Evolutionary conservation across 129 eudicot genomes (phyloP).

Genomic region (Tagetes erecta): DNA sequence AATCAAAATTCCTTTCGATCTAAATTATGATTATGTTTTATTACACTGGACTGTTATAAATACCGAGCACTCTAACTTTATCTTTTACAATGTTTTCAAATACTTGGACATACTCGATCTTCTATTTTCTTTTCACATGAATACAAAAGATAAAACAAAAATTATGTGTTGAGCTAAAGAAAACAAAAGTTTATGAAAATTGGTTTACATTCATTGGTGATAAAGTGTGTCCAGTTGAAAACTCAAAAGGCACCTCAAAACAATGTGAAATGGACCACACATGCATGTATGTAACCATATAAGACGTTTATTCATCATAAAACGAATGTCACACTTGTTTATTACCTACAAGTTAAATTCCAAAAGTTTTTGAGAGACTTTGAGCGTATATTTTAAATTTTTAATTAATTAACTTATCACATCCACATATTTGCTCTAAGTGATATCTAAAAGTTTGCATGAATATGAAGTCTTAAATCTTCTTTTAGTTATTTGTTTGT

Average conservation of each 20-base stretch:
- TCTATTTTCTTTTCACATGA: not conserved
- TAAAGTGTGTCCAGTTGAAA: conserved; percentile 3
- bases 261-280: not conserved
- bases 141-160: not conserved
- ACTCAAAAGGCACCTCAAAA: not conserved
- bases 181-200: not conserved
- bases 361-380: not conserved
- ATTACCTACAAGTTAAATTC: not conserved
- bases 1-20: too few relatives aligned
- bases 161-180: not conserved
- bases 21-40: too few relatives aligned
- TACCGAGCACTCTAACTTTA: too few relatives aligned
- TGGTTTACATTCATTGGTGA: conserved; percentile 6
- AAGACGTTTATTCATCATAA: not conserved
- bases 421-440: conserved; percentile 16
- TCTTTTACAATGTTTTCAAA: not conserved
- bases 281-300: not conserved
- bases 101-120: not conserved
- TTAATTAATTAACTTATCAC: not conserved
- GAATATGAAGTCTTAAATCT: not conserved
- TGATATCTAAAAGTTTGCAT: conserved; percentile 6
- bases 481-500: not conserved
- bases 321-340: conserved; percentile 3
- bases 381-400: too few relatives aligned
- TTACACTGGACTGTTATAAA: too few relatives aligned